Base-by-base conservation (phyloP, 495 filamentous ascomycete genomes). In the Xylaria venustula region DNA sequence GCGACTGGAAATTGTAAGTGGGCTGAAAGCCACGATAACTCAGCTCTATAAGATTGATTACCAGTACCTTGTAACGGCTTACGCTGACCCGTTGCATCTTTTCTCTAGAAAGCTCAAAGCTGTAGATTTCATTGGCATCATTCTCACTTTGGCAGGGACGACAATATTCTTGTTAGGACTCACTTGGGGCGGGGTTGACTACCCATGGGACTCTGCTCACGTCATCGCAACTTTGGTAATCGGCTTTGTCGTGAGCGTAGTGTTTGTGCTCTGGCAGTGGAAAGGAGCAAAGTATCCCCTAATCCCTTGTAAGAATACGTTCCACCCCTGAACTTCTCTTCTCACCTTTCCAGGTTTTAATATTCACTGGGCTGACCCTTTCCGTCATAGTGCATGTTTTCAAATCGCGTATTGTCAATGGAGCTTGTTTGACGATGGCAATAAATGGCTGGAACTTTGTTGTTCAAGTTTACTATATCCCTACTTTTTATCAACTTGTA, bases 391-490 rank as follows among this genome's bases (percentile, higher is more conserved):
- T 84, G 49, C 75, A 81, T 52, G 83, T 84, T 14, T 84, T 83
- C 67, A 75, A 72, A 40, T 70, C 70, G 1, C 68, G 72, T 20
- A 81, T 83, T 46, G 79, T 84, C 30, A 79, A 79, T 58, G 82
- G 82, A 3, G 78, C 79, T 2, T 81, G 74, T 53, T 56, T 83
- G 15, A 84, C 81, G 20, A 83, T 83, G 79, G 81, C 81, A 41
- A 75, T 84, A 54, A 79, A 81, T 40, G 80, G 81, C 2, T 84
- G 82, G 81, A 81, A 81, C 58, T 81, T 82, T 57, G 63, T 83
- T 32, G 77, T 81, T 1, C 80, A 83, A 63, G 69, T 81, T 2
- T 83, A 83, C 65, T 84, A 83, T 54, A 79, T 84, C 40, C 81
- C 82, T 7, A 78, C 77, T 7, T 84, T 84, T 61, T 85, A 81